Percentiles rank a stretch among this genome's conserved stretches.
Conservation (phyloP, 2,329 filamentous ascomycete species). For the Botrytis medusae region DNA sequence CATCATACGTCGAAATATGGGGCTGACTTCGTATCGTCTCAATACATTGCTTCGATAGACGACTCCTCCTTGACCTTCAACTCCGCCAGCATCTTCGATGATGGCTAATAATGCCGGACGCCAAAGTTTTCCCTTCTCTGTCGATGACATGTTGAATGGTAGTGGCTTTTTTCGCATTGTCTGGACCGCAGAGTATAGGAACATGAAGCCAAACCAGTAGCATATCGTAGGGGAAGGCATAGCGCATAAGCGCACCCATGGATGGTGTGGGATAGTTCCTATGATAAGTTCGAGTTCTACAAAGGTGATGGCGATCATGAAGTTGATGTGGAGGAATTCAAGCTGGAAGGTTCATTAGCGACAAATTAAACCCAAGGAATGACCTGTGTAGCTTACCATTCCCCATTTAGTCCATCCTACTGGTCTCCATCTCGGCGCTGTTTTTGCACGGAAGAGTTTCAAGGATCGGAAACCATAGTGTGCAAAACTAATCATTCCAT, state of each 20-base stretch:
- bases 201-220: slow-evolving; percentile 34
- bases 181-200: slow-evolving; percentile 28
- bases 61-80: slow-evolving; percentile 35
- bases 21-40: slow-evolving; percentile 35
- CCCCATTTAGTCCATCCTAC: slow-evolving; percentile 37
- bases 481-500: slow-evolving; percentile 35
- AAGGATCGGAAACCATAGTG: slow-evolving; percentile 34
- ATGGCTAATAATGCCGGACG: slow-evolving; percentile 32
- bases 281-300: slow-evolving; percentile 35
- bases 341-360: slow-evolving; percentile 22
- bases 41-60: slow-evolving; percentile 31
- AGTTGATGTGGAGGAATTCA: slow-evolving; percentile 35
- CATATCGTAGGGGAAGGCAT: slow-evolving; percentile 36
- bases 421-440: slow-evolving; percentile 30
- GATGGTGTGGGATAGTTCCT: slow-evolving; percentile 31
- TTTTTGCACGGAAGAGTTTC: slow-evolving; percentile 31
- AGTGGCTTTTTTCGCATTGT: slow-evolving; percentile 28
- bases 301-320: slow-evolving; percentile 31
- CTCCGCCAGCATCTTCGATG: slow-evolving; percentile 33
- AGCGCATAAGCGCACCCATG: slow-evolving; percentile 33
- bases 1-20: slow-evolving; percentile 33
- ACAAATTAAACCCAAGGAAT: not conserved
- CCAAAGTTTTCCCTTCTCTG: slow-evolving; percentile 33
- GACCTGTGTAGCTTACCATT: slow-evolving; percentile 27
- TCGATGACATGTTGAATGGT: slow-evolving; percentile 37